These are phyloP conservation scores for Claviceps pazoutovae DNA, from an alignment of 2,329 filamentous ascomycete species.

Conservation along the genomic window DNA sequence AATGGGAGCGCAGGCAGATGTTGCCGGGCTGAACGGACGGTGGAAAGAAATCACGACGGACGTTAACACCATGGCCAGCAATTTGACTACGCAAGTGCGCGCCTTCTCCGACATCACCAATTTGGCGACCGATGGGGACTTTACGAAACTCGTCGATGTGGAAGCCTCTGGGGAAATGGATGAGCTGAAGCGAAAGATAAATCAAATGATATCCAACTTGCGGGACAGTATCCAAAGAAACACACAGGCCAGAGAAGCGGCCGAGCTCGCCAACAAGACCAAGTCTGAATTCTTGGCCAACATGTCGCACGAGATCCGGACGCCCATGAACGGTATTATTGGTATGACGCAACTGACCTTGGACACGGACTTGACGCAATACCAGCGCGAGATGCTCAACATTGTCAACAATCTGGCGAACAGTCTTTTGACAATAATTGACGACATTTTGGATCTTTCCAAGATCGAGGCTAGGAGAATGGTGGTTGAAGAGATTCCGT, in stretches of 20 bases:
- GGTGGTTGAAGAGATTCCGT: constrained; percentile 96
- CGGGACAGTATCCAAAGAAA: constrained; percentile 94
- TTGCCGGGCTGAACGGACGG: constrained; percentile 78
- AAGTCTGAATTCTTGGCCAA: constrained; percentile 98
- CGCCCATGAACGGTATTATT: constrained; percentile 94
- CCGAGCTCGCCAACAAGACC: constrained; percentile 92
- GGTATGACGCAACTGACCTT: constrained; percentile 95
- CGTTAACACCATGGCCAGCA: constrained; percentile 81
- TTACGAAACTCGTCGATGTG: constrained; percentile 91
- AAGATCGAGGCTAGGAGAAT: constrained; percentile 92
- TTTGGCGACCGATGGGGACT: constrained; percentile 89
- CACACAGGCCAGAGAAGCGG: constrained; percentile 86
- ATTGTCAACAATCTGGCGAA: constrained; percentile 96
- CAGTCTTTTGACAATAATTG: constrained; percentile 91
- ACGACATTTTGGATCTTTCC: constrained; percentile 62
- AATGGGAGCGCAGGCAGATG: constrained; percentile 94
- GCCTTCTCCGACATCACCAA: constrained; percentile 99
- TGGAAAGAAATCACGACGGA: constrained; percentile 99
- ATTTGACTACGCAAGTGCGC: constrained; percentile 81
- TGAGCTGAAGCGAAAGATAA: constrained; percentile 97
- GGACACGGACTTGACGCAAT: constrained; percentile 86
- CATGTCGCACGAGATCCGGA: constrained; percentile 97
- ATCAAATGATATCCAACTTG: constrained; percentile 95
- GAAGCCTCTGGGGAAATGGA: constrained; percentile 99
- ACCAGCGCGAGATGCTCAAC: constrained; percentile 96